Conservation (phyloP, 2,329 filamentous ascomycete species). For the Trichoderma koningii region DNA sequence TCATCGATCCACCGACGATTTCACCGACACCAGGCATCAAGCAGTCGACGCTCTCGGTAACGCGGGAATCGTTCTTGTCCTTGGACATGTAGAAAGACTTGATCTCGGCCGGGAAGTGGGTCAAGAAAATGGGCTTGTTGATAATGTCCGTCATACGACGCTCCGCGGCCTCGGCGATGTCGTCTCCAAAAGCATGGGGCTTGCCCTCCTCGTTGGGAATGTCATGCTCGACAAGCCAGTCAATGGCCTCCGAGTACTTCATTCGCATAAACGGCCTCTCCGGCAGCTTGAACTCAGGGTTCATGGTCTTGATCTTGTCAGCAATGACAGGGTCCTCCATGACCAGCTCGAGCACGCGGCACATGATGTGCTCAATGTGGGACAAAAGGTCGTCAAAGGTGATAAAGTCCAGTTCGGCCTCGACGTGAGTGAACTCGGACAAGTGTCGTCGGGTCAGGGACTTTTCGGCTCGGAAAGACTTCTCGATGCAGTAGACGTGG, state of each 20-base stretch:
- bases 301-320: constrained; percentile 77
- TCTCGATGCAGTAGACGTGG: constrained; percentile 97
- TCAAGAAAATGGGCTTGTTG: constrained; percentile 92
- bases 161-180: constrained; percentile 97
- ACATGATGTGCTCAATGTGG: constrained; percentile 86
- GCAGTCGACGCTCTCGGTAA: constrained; percentile 89
- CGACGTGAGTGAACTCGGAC: constrained; percentile 95
- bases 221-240: constrained; percentile 87
- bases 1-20: constrained; percentile 96
- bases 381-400: constrained; percentile 83
- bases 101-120: constrained; percentile 95
- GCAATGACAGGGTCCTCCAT: constrained; percentile 73
- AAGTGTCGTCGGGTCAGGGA: constrained; percentile 90
- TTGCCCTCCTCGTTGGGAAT: constrained; percentile 93
- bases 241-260: constrained; percentile 90
- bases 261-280: constrained; percentile 89
- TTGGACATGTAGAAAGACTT: constrained; percentile 99
- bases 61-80: constrained; percentile 73
- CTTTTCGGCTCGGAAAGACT: constrained; percentile 98
- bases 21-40: constrained; percentile 93
- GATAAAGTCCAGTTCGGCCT: constrained; percentile 96
- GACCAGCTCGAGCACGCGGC: constrained; percentile 77
- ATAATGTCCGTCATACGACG: constrained; percentile 96
- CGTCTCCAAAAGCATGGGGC: constrained; percentile 89
- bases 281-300: constrained; percentile 85